Conservation (phyloP, 768 basidiomycete genomes). For the Lentinula detonsa region DNA sequence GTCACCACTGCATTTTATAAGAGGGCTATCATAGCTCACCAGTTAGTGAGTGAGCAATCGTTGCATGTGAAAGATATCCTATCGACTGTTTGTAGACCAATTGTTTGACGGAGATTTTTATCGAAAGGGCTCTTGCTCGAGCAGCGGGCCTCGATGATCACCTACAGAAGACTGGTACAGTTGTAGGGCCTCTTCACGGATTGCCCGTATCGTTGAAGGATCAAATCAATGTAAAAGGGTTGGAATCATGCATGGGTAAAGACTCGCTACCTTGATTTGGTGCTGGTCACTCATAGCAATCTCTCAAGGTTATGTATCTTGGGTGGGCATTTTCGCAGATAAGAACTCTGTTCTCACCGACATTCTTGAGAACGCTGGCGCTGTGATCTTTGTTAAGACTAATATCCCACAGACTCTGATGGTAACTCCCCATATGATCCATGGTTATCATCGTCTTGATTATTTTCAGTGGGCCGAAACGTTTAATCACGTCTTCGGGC, state of each 20-base stretch:
- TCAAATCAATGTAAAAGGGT: slow-evolving; percentile 60
- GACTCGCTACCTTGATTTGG: not conserved
- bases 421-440: slow-evolving; percentile 29
- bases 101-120: slow-evolving; percentile 80
- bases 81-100: slow-evolving; percentile 45
- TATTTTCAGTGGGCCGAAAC: slow-evolving; percentile 64
- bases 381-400: slow-evolving; percentile 65
- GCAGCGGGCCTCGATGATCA: slow-evolving; percentile 64
- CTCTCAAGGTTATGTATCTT: slow-evolving; percentile 60
- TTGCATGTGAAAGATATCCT: too few species aligned
- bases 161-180: slow-evolving; percentile 53
- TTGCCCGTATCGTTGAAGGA: slow-evolving; percentile 74
- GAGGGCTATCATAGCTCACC: slow-evolving; percentile 74
- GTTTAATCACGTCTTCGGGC: slow-evolving; percentile 72
- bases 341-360: slow-evolving; percentile 60
- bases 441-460: not conserved
- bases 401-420: slow-evolving; percentile 77
- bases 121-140: slow-evolving; percentile 59
- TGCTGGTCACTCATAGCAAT: not conserved
- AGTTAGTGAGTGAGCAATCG: slow-evolving; percentile 43
- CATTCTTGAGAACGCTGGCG: slow-evolving; percentile 61
- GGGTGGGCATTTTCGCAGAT: slow-evolving; percentile 55
- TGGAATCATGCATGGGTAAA: slow-evolving; percentile 67
- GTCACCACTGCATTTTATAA: slow-evolving; percentile 74
- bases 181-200: slow-evolving; percentile 70